These are phyloP conservation scores for Aspergillus steynii DNA, from an alignment of 495 filamentous ascomycete genomes.

Conservation along the genomic window DNA sequence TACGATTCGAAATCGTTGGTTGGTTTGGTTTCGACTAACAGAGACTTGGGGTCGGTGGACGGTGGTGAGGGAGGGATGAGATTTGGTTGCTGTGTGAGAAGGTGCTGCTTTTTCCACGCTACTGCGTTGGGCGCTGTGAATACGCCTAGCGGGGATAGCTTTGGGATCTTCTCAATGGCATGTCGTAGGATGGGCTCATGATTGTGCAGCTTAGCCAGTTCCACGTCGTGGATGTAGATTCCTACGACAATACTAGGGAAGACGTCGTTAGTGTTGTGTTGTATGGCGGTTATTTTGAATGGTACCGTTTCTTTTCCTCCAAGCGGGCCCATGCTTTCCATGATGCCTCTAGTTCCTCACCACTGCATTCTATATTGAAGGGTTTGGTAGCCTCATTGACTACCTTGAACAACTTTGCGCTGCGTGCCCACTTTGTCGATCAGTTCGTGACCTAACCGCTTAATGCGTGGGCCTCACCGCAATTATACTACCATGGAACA, in stretches of 20 bases:
- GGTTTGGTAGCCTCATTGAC: not conserved
- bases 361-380: slow-evolving; percentile 10
- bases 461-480: slow-evolving; percentile 14
- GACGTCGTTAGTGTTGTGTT: not conserved
- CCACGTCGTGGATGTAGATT: slow-evolving; percentile 32
- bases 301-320: slow-evolving; percentile 26
- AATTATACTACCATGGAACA: slow-evolving; percentile 37
- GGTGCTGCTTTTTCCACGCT: slow-evolving; percentile 3
- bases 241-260: slow-evolving; percentile 20
- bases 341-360: slow-evolving; percentile 19
- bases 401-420: slow-evolving; percentile 3
- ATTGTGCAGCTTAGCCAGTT: slow-evolving; percentile 31
- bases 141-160: slow-evolving; percentile 22
- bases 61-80: not conserved
- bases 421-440: slow-evolving; percentile 10
- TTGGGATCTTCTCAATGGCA: slow-evolving; percentile 20
- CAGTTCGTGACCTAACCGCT: not conserved
- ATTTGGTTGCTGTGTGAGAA: not conserved
- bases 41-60: not conserved
- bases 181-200: slow-evolving; percentile 32
- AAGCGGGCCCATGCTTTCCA: slow-evolving; percentile 19
- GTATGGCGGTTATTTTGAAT: not conserved
- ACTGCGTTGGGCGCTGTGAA: slow-evolving; percentile 24
- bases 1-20: slow-evolving; percentile 5
- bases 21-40: not conserved